Evolutionary conservation across 441 rosid species (phyloP), one percentile per base, ranked within the genome.

Genomic region (Mallotus japonicus): DNA sequence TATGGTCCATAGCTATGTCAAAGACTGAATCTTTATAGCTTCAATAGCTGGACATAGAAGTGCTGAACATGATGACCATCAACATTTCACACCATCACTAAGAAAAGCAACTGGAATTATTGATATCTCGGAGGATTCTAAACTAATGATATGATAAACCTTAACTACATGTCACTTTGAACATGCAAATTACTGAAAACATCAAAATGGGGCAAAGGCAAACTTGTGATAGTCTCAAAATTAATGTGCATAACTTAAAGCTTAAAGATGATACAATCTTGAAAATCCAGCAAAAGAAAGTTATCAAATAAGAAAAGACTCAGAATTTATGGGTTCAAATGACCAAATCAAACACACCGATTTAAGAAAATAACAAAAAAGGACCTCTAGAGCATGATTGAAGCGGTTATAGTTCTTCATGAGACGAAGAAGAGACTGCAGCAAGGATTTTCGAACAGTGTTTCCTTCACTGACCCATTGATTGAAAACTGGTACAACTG

Each of bases 401-500:
- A 58, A 58, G 16, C 62, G 15, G 15, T 15, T 58, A 10, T 44
- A 17, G 19, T 10, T 13, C 8, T 63, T 46, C 65, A 77, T 49
- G 56, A 40, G 56, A 22, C 69, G 50, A 69, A 75, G 67, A 15
- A 77, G 75, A 34, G 34, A 8, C 49, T 50, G 73, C 12, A 82
- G 75, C 40, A 62, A 37, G 47, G 3, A 12, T 68, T 58, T 72
- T 4, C 14, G 22, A 32, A 72, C 49, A 13, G 47, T 22, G 62
- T 72, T 71, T 28, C 77, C 79, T 24, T 65, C 79, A 28, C 56
- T 19, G 50, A 76, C 69, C 85, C 79, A 77, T 68, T 75, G 56
- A 13, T 82, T 76, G 44, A 79, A 79, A 16, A 65, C 71, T 11
- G 81, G 77, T 34, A 56, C 32, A 5, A 82, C 49, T 0, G 79